Evolutionary conservation across 306 rosid species (phyloP).

Genomic region (Castanea crenata): DNA sequence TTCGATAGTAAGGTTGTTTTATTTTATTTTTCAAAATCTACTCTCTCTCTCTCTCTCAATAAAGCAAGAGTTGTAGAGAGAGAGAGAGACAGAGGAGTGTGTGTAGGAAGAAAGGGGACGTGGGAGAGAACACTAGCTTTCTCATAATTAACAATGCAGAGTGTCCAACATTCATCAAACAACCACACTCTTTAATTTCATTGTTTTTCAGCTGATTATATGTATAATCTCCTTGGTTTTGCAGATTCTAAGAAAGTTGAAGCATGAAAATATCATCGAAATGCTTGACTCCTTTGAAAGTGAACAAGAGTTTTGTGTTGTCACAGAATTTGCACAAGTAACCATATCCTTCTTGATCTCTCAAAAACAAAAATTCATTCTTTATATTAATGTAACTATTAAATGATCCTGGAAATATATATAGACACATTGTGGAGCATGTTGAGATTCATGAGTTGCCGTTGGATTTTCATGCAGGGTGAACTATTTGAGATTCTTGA

Average conservation of each 20-base stretch:
- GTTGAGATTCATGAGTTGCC: conserved; percentile 11
- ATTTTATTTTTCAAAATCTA: neutral
- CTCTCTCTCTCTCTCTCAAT: neutral
- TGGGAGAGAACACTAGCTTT: neutral
- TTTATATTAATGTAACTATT: neutral
- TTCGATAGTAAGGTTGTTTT: neutral
- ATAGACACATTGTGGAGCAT: conserved; percentile 7
- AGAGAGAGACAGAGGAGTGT: neutral
- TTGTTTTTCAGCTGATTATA: conserved; percentile 12
- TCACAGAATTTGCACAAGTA: conserved; percentile 96
- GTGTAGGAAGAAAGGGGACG: neutral
- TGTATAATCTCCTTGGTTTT: conserved; percentile 17
- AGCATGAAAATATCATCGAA: conserved; percentile 92
- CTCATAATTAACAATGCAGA: neutral
- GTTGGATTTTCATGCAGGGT: conserved; percentile 50
- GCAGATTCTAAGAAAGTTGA: conserved; percentile 90
- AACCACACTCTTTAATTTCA: neutral
- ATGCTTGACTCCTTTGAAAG: conserved; percentile 99
- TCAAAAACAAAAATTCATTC: neutral
- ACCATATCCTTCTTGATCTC: conserved; percentile 13
- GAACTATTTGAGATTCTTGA: conserved; percentile 99
- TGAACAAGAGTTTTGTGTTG: conserved; percentile 95
- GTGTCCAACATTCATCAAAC: neutral
- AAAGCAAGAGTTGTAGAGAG: neutral
- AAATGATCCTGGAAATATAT: conserved; percentile 2